A percentile compares a stretch with the other conserved stretches of the same genome.
These are phyloP conservation scores for Candolleomyces aberdarensis DNA, from an alignment of 768 basidiomycete genomes.

Conservation along the genomic window DNA sequence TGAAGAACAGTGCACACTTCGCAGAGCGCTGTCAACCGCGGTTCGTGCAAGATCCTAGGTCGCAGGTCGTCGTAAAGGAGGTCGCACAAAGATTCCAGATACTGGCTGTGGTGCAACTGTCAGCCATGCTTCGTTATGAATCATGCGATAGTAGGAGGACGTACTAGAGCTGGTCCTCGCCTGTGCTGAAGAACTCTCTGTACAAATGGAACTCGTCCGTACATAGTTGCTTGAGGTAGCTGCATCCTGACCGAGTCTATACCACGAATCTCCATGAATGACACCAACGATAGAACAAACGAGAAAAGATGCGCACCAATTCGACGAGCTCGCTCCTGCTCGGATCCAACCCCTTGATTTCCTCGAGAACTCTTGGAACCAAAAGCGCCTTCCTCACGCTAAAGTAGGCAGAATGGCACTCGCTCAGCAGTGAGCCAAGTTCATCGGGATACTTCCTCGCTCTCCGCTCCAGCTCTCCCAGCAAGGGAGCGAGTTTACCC, in stretches of 20 bases:
- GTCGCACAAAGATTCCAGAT: constrained; percentile 90
- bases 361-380: constrained; percentile 68
- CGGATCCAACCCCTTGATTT: constrained; percentile 83
- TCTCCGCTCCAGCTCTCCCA: constrained; percentile 83
- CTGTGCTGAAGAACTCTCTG: constrained; percentile 82
- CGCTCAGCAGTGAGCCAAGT: constrained; percentile 70
- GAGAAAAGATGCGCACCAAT: constrained; percentile 45
- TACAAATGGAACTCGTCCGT: constrained; percentile 87
- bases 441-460: constrained; percentile 80
- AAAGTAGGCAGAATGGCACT: constrained; percentile 89
- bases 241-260: constrained; percentile 88
- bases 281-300: neutral
- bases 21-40: constrained; percentile 81
- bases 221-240: constrained; percentile 89
- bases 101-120: constrained; percentile 51
- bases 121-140: neutral
- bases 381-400: constrained; percentile 68
- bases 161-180: constrained; percentile 61
- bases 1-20: constrained; percentile 96
- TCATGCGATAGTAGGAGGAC: constrained; percentile 13
- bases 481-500: constrained; percentile 67
- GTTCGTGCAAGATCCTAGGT: constrained; percentile 92
- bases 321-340: constrained; percentile 81
- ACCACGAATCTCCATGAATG: neutral
- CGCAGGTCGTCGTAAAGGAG: constrained; percentile 94